Evolutionary conservation across 2,329 filamentous ascomycete genomes (phyloP).

Genomic region (Gaeumannomyces sp.): DNA sequence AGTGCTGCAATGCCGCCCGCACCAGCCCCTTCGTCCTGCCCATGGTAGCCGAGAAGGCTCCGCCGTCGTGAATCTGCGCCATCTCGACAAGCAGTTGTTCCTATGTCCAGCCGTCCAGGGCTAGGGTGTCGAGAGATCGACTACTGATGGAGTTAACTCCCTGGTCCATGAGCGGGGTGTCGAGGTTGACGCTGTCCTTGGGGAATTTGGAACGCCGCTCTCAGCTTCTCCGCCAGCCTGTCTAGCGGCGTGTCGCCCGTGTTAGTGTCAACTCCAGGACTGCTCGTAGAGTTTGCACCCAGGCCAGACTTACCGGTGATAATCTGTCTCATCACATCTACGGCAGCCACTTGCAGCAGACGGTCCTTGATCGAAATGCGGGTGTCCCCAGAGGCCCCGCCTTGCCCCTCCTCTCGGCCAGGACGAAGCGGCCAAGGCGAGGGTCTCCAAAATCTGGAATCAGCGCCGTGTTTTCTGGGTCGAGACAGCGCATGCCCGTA

Average conservation of each 20-base stretch:
- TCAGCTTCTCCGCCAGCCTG: not conserved
- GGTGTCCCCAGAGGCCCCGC: not conserved
- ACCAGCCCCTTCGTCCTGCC: slow-evolving; percentile 5
- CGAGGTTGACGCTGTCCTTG: slow-evolving; percentile 2
- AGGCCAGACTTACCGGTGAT: not conserved
- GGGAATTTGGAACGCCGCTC: not conserved
- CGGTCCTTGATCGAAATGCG: not conserved
- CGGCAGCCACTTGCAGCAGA: not conserved
- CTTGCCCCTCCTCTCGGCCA: not conserved
- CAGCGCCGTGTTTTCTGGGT: slow-evolving; percentile 1
- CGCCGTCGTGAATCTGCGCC: not conserved
- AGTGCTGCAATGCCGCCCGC: slow-evolving; percentile 8
- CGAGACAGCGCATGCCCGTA: not conserved
- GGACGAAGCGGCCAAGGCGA: slow-evolving; percentile 1
- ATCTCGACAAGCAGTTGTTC: not conserved
- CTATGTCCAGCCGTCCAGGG: not conserved
- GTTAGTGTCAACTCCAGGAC: not conserved
- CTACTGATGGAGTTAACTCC: not conserved
- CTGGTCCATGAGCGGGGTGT: slow-evolving; percentile 1
- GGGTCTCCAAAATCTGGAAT: slow-evolving; percentile 6
- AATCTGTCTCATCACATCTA: not conserved
- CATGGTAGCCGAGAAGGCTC: slow-evolving; percentile 7
- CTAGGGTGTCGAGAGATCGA: not conserved
- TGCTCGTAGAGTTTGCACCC: too few relatives aligned
- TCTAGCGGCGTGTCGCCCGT: not conserved